phyloP scores from a whole-genome alignment of 176 grass and related monocot species.

The Lolium multiflorum region DNA sequence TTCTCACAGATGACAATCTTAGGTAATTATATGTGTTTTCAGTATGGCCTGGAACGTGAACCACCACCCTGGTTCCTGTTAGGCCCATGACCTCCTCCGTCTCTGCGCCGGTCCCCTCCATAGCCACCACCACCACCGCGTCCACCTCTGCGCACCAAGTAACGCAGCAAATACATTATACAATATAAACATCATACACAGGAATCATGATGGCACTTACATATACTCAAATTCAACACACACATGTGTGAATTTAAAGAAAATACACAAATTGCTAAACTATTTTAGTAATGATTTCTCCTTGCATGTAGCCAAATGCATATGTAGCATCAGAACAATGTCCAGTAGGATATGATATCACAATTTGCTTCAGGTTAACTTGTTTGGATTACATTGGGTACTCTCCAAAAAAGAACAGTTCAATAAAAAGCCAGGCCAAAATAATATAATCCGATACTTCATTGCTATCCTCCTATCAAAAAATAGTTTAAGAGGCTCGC shows the following conservation, averaged over 20 bases:
- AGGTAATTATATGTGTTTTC: slow-evolving; percentile 74
- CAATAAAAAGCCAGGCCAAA: slow-evolving; percentile 20
- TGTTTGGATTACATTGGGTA: not conserved
- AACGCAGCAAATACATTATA: not conserved
- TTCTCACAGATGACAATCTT: slow-evolving; percentile 84
- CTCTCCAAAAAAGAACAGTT: not conserved
- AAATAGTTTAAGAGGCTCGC: not conserved
- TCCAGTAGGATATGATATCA: not conserved
- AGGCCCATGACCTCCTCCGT: slow-evolving; percentile 84
- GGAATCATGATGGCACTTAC: not conserved
- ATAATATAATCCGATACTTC: not conserved
- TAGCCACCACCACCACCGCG: slow-evolving; percentile 76
- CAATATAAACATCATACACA: not conserved
- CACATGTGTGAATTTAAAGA: not conserved
- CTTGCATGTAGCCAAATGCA: not conserved
- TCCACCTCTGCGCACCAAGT: slow-evolving; percentile 52
- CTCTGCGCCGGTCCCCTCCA: slow-evolving; percentile 83
- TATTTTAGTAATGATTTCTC: not conserved
- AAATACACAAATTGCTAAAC: not conserved
- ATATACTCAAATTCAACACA: not conserved
- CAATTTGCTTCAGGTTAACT: not conserved
- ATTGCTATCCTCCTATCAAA: not conserved
- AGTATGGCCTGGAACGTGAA: slow-evolving; percentile 85
- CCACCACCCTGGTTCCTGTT: slow-evolving; percentile 88
- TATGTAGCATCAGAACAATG: not conserved